Evolutionary conservation across 257 asterid species (phyloP).

Genomic region (Solanum gracilifrons): DNA sequence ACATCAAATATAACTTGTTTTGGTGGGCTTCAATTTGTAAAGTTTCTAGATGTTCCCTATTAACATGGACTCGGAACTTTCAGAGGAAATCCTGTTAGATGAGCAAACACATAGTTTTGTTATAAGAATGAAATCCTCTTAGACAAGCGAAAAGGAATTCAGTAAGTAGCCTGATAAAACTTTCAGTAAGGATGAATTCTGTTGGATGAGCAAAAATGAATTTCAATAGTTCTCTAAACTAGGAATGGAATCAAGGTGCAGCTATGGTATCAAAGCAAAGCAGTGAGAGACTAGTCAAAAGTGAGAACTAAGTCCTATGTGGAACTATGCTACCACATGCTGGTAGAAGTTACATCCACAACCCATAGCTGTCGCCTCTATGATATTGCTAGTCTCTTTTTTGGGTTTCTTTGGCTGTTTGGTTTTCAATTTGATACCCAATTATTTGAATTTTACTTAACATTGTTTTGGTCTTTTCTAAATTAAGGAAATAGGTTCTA

Average conservation of each 20-base stretch:
- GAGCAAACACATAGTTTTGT: not conserved
- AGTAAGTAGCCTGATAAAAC: not conserved
- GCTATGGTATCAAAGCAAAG: not conserved
- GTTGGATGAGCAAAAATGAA: not conserved
- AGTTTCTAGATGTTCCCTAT: not conserved
- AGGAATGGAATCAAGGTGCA: not conserved
- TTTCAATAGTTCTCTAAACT: not conserved
- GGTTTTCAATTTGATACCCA: not conserved
- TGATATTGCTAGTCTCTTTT: not conserved
- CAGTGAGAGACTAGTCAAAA: not conserved
- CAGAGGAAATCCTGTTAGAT: not conserved
- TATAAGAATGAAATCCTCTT: not conserved
- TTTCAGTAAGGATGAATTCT: not conserved
- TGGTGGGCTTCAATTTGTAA: not conserved
- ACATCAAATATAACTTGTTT: not conserved
- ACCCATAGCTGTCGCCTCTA: not conserved
- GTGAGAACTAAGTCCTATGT: not conserved
- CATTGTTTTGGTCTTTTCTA: not conserved
- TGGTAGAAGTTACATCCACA: not conserved
- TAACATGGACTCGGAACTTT: not conserved
- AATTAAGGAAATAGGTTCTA: not conserved
- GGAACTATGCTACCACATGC: not conserved
- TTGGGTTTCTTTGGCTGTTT: not conserved
- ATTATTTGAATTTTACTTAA: not conserved
- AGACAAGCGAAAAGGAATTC: not conserved